Base-by-base conservation (phyloP, 2,329 filamentous ascomycete genomes). In the Botrytis fabae region DNA sequence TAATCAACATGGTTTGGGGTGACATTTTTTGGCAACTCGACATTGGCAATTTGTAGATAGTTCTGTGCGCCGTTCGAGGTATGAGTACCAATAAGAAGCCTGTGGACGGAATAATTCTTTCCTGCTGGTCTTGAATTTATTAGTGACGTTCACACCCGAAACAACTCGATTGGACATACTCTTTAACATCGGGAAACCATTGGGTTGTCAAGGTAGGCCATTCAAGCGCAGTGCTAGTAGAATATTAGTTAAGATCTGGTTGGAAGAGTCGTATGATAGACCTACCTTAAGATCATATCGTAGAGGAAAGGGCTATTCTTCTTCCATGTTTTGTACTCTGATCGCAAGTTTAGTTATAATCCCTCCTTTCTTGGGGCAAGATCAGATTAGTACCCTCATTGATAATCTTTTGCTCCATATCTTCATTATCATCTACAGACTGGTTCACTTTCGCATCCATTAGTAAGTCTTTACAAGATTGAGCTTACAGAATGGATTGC, bases 281-380 rank as follows among this genome's bases (percentile, higher is more conserved):
- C 35, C 18, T 83, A 91, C 90, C 91, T 95, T 76, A 98, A 87
- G 77, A 99, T 96, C 90, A 98, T 93, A 82, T 99, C 96, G 83
- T 99, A 99, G 79, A 99, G 92, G 81, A 98, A 98, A 5, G 96
- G 95, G 77, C 93, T 94, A 84, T 99, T 99, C 87, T 99, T 99
- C 88, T 99, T 99, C 96, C 96, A 99, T 77, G 95, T 98, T 83
- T 99, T 99, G 89, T 99, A 99, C 83, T 99, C 96, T 94, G 38
- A 32, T 32, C 16, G 60, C 28, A 79, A 51, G 60, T 69, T 22
- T 62, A 65, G 22, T 48, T 8, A 71, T 28, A 74, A 35, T 35
- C 60, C 7, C 38, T 35, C n/a, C 42, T 70, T 54, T 54, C 48
- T 32, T 14, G 42, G 51, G n/a, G 20, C 22, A n/a, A 35, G 28